These are phyloP conservation scores for Euphorbia celastroides DNA, from an alignment of 441 rosid genomes.

Conservation along the genomic window DNA sequence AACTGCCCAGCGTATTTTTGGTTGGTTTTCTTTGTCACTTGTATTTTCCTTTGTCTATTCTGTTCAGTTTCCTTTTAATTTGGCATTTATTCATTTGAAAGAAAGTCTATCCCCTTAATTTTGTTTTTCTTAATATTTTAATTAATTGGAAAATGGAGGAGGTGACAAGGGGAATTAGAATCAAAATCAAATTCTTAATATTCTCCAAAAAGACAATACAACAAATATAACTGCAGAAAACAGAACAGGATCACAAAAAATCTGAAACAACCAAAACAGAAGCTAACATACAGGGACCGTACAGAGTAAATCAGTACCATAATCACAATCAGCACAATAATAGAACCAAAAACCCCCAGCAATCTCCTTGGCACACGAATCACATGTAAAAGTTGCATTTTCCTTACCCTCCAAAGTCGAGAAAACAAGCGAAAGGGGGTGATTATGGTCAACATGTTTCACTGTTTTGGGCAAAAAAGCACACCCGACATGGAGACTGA, in stretches of 20 bases:
- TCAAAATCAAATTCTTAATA: neutral
- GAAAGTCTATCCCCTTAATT: too few species aligned
- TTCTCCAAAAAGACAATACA: neutral
- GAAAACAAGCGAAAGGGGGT: slow-evolving; percentile 19
- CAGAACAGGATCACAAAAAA: neutral
- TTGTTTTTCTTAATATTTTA: too few species aligned
- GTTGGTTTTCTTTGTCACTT: too few species aligned
- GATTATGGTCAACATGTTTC: slow-evolving; percentile 22
- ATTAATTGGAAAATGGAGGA: too few species aligned
- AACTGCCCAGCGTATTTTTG: too few species aligned
- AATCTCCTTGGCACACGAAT: slow-evolving; percentile 12
- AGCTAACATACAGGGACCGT: slow-evolving; percentile 4
- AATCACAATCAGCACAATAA: slow-evolving; percentile 22
- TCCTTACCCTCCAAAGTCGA: slow-evolving; percentile 10
- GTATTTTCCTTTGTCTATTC: too few species aligned
- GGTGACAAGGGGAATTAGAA: too few species aligned
- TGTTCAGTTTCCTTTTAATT: too few species aligned
- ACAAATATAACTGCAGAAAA: neutral
- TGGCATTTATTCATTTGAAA: too few species aligned
- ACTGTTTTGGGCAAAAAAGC: slow-evolving; percentile 26
- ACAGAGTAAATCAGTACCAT: slow-evolving; percentile 21
- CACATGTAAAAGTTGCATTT: slow-evolving; percentile 12
- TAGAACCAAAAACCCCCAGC: slow-evolving; percentile 21
- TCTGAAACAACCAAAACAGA: neutral
- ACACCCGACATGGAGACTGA: slow-evolving; percentile 28